phyloP scores from a whole-genome alignment of 306 rosid genomes.

The Cucurbita pepo region DNA sequence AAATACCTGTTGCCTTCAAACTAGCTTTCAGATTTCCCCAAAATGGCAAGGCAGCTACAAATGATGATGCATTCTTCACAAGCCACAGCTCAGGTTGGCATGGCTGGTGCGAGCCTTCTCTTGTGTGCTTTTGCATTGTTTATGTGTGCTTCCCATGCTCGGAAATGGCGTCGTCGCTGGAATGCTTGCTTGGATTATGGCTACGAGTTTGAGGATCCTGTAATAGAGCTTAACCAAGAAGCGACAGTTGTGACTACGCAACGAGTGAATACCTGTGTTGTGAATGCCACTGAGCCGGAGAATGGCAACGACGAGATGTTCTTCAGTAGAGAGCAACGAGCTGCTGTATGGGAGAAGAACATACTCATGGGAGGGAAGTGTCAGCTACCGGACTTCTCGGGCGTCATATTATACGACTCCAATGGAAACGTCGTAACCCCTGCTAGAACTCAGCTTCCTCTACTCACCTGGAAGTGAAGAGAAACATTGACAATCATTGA shows the following conservation, averaged over 20 bases:
- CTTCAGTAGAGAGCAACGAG: slow-evolving; percentile 16
- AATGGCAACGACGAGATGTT: not conserved
- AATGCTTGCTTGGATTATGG: slow-evolving; percentile 22
- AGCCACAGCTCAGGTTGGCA: slow-evolving; percentile 22
- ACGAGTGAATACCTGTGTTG: not conserved
- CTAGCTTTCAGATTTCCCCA: slow-evolving; percentile 2
- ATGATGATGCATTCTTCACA: slow-evolving; percentile 8
- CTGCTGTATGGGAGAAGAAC: slow-evolving; percentile 71
- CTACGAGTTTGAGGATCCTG: slow-evolving; percentile 24
- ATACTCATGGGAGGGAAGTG: slow-evolving; percentile 93
- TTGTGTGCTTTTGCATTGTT: slow-evolving; percentile 45
- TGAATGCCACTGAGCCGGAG: slow-evolving; percentile 10
- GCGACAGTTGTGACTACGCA: not conserved
- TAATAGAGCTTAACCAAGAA: slow-evolving; percentile 21
- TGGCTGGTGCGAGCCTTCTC: slow-evolving; percentile 31
- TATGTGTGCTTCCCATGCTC: slow-evolving; percentile 73
- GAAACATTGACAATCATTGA: not conserved
- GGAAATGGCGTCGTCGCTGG: slow-evolving; percentile 32
- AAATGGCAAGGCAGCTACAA: slow-evolving; percentile 49
- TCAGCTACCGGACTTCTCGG: slow-evolving; percentile 79
- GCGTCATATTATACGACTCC: slow-evolving; percentile 65
- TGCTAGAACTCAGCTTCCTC: slow-evolving; percentile 27
- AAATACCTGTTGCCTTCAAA: not conserved
- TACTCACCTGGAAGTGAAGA: slow-evolving; percentile 52
- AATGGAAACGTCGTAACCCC: slow-evolving; percentile 44